Base-by-base conservation (phyloP, 257 asterid species). In the Penstemon newberryi region DNA sequence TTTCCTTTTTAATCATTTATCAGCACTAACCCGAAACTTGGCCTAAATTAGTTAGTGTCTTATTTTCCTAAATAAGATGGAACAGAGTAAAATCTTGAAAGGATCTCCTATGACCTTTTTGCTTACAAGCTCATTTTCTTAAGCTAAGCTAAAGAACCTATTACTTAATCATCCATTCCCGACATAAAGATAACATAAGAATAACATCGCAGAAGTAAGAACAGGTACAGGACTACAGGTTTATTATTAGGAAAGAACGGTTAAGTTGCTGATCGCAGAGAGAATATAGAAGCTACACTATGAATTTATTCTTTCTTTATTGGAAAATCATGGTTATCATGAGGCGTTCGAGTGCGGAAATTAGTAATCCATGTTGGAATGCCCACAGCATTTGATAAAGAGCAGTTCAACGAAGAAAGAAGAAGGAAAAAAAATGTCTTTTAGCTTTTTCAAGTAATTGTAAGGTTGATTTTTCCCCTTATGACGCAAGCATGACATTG, bases 371-470 rank as follows among this genome's bases (percentile, higher is more conserved):
- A 49, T 39, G 37, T 58, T 12, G 6, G 15, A 7, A 6, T n/a
- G 71, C 4, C 18, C n/a, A 18, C 42, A 18, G 53, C 50, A 15
- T 42, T 60, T 1, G 5, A 60, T 25, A 3, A 37, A 40, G 5
- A 60, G 37, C 36, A 60, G 9, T 41, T n/a, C 25, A 13, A 33
- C 37, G 41, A 65, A 65, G 73, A 52, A 44, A 51, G 5, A 63
- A 9, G 25, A 3, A 50, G 44, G 60, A 43, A 15, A 8, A n/a
- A 5, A 11, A 33, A 70, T 52, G 40, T 37, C 13, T 19, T 51
- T 38, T 41, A 18, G 75, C 52, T 15, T 70, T 67, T 13, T 8
- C 47, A 55, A 12, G 42, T 19, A 19, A 45, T 15, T 15, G 18
- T 15, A 15, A 15, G 18, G 18, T 40, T 56, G 18, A 42, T 5